A percentile compares a stretch with the other conserved stretches of the same genome.
Evolutionary conservation across 2,329 filamentous ascomycete species (phyloP).

Genomic region (Teratosphaeria viscida): DNA sequence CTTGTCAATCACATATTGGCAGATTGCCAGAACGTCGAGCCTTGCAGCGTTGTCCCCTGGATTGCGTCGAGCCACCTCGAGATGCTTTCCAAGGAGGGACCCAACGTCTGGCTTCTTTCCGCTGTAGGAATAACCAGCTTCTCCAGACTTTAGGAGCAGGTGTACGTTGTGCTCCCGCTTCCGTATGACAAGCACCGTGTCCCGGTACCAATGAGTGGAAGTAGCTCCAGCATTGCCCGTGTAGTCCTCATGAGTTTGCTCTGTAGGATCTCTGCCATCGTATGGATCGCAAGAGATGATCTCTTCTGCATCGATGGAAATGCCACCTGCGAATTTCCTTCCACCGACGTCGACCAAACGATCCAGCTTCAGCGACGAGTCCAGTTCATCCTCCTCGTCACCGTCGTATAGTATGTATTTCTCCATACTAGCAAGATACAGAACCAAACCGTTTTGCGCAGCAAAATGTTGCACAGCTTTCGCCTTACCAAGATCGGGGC

Average conservation of each 20-base stretch:
- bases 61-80: too few relatives aligned
- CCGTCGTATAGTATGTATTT: neutral
- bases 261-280: neutral
- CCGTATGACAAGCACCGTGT: neutral
- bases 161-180: too few relatives aligned
- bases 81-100: too few relatives aligned
- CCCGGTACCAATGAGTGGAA: neutral
- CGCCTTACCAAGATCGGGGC: neutral
- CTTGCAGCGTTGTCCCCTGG: too few relatives aligned
- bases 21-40: too few relatives aligned
- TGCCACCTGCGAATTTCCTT: neutral
- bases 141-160: too few relatives aligned
- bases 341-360: neutral
- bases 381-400: neutral
- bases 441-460: neutral
- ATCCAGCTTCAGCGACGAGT: neutral
- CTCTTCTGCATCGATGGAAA: neutral
- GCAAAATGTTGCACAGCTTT: neutral
- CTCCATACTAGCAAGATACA: neutral
- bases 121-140: too few relatives aligned
- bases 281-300: neutral
- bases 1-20: too few relatives aligned
- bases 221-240: slow-evolving; percentile 1
- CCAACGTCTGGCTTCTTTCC: too few relatives aligned
- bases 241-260: neutral